phyloP scores from a whole-genome alignment of 1,284 basidiomycete species.

The Meira miltonrushii region DNA sequence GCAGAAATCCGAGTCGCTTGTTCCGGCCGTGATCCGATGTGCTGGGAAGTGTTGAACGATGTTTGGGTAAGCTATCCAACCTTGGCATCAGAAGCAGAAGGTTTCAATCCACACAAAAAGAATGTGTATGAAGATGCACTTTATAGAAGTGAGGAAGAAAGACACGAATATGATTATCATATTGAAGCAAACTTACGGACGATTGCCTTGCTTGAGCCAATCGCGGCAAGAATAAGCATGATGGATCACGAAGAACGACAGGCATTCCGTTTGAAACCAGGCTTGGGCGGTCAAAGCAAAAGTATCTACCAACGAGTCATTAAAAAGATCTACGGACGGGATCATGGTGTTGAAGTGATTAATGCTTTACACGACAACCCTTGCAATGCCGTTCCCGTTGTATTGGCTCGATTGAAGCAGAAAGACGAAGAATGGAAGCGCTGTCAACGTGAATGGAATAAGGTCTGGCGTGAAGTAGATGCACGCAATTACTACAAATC shows the following conservation, averaged over 20 bases:
- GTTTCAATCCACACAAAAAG: constrained; percentile 93
- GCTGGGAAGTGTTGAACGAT: constrained; percentile 80
- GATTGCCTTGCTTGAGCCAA: constrained; percentile 84
- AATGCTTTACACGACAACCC: constrained; percentile 89
- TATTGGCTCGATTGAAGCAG: constrained; percentile 80
- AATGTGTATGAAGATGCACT: constrained; percentile 93
- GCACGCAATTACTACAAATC: constrained; percentile 87
- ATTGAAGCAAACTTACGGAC: constrained; percentile 87
- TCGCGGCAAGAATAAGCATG: constrained; percentile 76
- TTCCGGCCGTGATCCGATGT: constrained; percentile 88
- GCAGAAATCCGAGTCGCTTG: constrained; percentile 83
- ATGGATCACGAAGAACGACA: constrained; percentile 85
- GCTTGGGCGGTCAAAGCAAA: constrained; percentile 82
- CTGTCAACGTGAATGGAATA: constrained; percentile 90
- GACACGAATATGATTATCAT: constrained; percentile 96
- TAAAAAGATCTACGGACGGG: constrained; percentile 90
- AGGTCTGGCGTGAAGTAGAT: constrained; percentile 95
- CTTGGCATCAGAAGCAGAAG: constrained; percentile 90
- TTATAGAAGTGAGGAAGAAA: constrained; percentile 94
- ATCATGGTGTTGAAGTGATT: constrained; percentile 74
- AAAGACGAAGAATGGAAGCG: constrained; percentile 98
- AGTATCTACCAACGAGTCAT: constrained; percentile 87
- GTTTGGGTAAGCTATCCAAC: constrained; percentile 81
- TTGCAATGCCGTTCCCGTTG: constrained; percentile 82
- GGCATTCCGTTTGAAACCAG: constrained; percentile 75